A percentile compares a stretch with the other conserved stretches of the same genome.
Evolutionary conservation across 371 early-diverging fungal genomes (phyloP).

Genomic region (Entomophthora muscae): DNA sequence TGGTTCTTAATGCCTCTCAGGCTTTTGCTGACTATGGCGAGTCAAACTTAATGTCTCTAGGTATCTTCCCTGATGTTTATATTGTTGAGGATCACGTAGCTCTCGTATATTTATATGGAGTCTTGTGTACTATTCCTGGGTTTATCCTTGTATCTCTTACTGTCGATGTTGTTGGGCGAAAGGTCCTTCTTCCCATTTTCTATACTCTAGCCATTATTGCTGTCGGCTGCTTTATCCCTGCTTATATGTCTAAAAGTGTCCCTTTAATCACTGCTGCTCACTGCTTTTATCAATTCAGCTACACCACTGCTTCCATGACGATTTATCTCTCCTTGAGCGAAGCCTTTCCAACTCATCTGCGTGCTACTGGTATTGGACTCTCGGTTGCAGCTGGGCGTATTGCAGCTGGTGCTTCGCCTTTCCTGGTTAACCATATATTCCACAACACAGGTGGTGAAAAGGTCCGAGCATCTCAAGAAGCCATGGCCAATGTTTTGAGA

Average conservation of each 20-base stretch:
- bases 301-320: slow-evolving; percentile 7
- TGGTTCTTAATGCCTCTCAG: slow-evolving; percentile 10
- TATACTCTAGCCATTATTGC: slow-evolving; percentile 10
- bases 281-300: slow-evolving; percentile 10
- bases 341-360: slow-evolving; percentile 11
- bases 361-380: slow-evolving; percentile 11
- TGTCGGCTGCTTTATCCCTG: slow-evolving; percentile 9
- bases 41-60: slow-evolving; percentile 9
- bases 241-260: slow-evolving; percentile 1
- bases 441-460: not conserved
- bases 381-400: slow-evolving; percentile 11
- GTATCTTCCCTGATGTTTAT: not conserved
- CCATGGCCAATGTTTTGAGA: too few species aligned
- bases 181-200: slow-evolving; percentile 8
- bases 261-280: slow-evolving; percentile 5
- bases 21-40: slow-evolving; percentile 12
- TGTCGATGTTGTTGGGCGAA: slow-evolving; percentile 9
- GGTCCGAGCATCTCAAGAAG: too few species aligned
- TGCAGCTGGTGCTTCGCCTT: slow-evolving; percentile 9
- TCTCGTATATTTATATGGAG: slow-evolving; percentile 8
- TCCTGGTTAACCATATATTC: slow-evolving; percentile 2
- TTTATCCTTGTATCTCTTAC: not conserved
- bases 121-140: slow-evolving; percentile 8
- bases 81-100: slow-evolving; percentile 7
- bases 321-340: slow-evolving; percentile 10